Evolutionary conservation across 768 basidiomycete species (phyloP), one percentile per base, ranked within the genome.

Genomic region (Obba rivulosa): DNA sequence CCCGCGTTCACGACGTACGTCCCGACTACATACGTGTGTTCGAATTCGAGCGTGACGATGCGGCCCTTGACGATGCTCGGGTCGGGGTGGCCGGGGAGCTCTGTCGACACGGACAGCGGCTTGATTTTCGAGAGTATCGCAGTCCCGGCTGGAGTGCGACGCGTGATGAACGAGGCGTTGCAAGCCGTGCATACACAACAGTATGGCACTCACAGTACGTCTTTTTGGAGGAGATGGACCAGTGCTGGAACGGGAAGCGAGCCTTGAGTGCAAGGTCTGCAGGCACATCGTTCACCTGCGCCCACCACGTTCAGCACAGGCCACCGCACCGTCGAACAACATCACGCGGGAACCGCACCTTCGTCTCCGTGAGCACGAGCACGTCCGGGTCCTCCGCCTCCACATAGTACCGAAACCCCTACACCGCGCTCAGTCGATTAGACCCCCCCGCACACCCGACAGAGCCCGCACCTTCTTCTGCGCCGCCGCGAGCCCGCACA

Each of bases 1-100:
- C 92, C 92, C 1, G 92, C 91, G 53, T 94, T 93, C 9, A 86
- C 81, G 24, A 88, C 86, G 55, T 93, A 93, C 16, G 89, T 89
- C 11, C 83, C 85, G 25, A 93, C 69, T 7, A 94, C 55, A 53
- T 81, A 92, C 42, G 66, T 76, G 34, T 70, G 74, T 37, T 77
- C 75, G 54, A 87, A 94, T 62, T 93, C 91, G n/a, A 92, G 67
- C 1, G 86, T 90, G 25, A 90, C 64, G 36, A 92, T 83, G 20
- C 91, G 80, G 16, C 91, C 87, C 61, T 89, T 87, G 48, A 86
- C 77, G 2, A 66, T 61, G 3, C 63, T 63, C 4, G 83, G 75
- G 46, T 87, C 72, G 8, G 85, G 83, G 65, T 91, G 85, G 2
- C 82, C 81, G 2, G 90, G 87, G n/a, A 93, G 73, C 1, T 75